phyloP scores from a whole-genome alignment of 176 grass and related monocot species.

The Musa acuminata region DNA sequence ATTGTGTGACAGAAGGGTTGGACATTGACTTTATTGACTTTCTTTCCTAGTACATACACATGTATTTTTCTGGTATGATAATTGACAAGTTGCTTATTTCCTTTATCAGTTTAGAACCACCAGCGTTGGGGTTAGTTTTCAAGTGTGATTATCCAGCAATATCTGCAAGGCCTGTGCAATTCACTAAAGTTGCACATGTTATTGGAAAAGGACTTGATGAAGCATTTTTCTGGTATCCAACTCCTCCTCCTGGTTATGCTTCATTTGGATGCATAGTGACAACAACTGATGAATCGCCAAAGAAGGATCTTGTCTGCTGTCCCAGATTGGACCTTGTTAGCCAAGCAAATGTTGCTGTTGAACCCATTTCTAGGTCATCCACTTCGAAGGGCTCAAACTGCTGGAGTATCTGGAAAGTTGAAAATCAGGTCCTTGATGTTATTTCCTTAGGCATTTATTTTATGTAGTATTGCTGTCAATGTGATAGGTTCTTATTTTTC shows the following conservation, averaged over 20 bases:
- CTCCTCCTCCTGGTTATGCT: conserved; percentile 80
- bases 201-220: conserved; percentile 65
- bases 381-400: conserved; percentile 63
- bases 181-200: conserved; percentile 84
- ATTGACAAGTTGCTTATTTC: conserved; percentile 18
- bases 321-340: conserved; percentile 68
- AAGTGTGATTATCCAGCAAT: conserved; percentile 66
- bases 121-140: conserved; percentile 69
- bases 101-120: conserved; percentile 71
- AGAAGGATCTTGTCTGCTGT: conserved; percentile 71
- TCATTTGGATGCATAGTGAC: conserved; percentile 89
- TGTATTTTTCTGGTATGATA: background rate
- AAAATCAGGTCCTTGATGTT: conserved; percentile 60
- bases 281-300: conserved; percentile 70
- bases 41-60: background rate
- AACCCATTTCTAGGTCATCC: conserved; percentile 76
- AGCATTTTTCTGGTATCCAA: conserved; percentile 88
- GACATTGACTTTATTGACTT: conserved; percentile 19
- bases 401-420: conserved; percentile 99
- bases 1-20: conserved; percentile 93
- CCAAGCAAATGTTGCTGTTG: conserved; percentile 66
- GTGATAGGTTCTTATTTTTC: conserved; percentile 15
- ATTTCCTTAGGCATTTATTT: conserved; percentile 7
- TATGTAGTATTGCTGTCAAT: background rate
- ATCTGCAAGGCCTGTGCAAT: conserved; percentile 69